Base-by-base conservation (phyloP, 352 stramenopile genomes). In the Phytophthora podocarpi region DNA sequence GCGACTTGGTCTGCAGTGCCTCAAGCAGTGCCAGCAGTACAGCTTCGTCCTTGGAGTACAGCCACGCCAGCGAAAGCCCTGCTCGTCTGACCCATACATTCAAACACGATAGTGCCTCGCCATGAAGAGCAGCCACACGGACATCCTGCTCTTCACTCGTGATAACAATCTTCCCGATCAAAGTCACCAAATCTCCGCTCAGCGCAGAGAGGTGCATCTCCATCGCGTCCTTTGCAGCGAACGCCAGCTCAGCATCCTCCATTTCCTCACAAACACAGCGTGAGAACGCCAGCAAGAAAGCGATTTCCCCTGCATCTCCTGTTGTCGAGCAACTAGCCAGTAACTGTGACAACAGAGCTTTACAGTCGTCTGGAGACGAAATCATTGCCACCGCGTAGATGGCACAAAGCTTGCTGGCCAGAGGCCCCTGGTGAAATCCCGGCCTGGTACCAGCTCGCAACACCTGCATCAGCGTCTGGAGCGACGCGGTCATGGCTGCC, bases 201-300 rank as follows among this genome's bases (percentile, higher is more conserved):
- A 89, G 37, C 18, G 53, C 50, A 4, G 58, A 63, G 5, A 91
- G 59, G 18, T 82, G 64, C 67, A 80, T 43, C 37, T 90, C 82
- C 76, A 89, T 89, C 5, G 80, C 76, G 36, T 91, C 82, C 15
- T 82, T 87, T 27, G 72, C 74, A 8, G 61, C 59, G 51, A 89
- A 91, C 1, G 72, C 53, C 24, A 91, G 45, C 49, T 90, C 75
- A 13, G 76, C 80, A 18, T 88, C 76, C 34, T 86, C 67, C 51
- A 89, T 78, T 62, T 90, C 80, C 32, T 91, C 82, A 52, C 80
- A 87, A 10, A 91, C 65, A 58, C 72, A 89, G 13, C 80, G 74
- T 34, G 80, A 62, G 47, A 89, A 78, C 2, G 67, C 70, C 28
- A 91, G 53, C 50, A 89, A 73, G 36, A 89, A 85, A 2, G 67